Base-by-base conservation (phyloP, 78 protist genomes). In the Protostelium mycophagum region DNA sequence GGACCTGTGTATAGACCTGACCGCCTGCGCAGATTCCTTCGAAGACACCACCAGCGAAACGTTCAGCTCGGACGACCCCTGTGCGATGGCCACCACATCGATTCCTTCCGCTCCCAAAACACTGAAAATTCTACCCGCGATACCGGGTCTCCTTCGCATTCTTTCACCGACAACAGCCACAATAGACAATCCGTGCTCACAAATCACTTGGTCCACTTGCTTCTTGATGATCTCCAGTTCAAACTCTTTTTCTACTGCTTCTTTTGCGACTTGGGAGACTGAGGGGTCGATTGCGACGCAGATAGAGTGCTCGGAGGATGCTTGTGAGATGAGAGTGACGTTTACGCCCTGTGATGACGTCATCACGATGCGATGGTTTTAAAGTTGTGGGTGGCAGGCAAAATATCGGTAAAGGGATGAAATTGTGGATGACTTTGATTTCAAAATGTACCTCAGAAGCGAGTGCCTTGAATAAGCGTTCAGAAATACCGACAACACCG, bases 81-180 rank as follows among this genome's bases (percentile, higher is more conserved):
- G 96, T 23, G 96, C 96, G 35, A 94, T 90, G 28, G 92, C 96
- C 5, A 91, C 83, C 10, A 91, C 90, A 38, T 94, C 90, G 38
- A 94, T 85, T 88, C 86, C 63, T 37, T 28, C 1, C 34, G 29
- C 38, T 28, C 86, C 87, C 37, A 94, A 51, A 28, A 91, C 89
- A 0, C 37, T 0, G 85, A 94, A 94, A 38, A 94, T 85, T 23
- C 87, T 73, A 0, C 90, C 88, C 29, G 96, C 96, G 37, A 94
- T 87, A 86, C 96, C 96, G 31, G 92, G 86, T 28, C 90, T 88
- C 35, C 89, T 37, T 38, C 38, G 83, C 89, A 94, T 89, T 1
- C 39, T 0, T 83, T 89, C 95, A n/a, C 95, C 95, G 36, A 92
- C 95, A 16, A 87, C 95, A 23, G 95, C 89, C 63, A 93, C 83